These are phyloP conservation scores for Amylostereum areolatum DNA, from an alignment of 1,284 basidiomycete species.

Conservation along the genomic window DNA sequence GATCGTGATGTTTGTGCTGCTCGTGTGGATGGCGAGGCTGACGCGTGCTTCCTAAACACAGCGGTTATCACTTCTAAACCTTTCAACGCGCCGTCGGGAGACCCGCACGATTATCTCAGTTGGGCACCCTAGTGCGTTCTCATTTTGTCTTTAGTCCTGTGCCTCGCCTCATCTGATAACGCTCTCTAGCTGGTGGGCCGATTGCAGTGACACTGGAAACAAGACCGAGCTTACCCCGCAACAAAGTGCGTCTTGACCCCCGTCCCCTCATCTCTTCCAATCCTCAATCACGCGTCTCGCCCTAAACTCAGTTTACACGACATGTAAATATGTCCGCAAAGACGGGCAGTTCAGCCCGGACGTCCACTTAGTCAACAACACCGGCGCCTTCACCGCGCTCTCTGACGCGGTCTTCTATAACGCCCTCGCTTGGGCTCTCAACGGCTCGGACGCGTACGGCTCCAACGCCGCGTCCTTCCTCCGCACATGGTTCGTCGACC, in stretches of 20 bases:
- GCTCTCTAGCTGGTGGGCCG: constrained; percentile 47
- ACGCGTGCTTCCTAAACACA: neutral
- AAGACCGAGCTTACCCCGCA: constrained; percentile 40
- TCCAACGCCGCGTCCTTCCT: constrained; percentile 41
- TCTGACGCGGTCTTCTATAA: constrained; percentile 61
- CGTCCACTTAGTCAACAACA: constrained; percentile 43
- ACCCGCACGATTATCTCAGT: constrained; percentile 46
- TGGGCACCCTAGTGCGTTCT: constrained; percentile 49
- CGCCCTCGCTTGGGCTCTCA: constrained; percentile 47
- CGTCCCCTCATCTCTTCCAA: constrained; percentile 14
- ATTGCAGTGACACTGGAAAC: constrained; percentile 36
- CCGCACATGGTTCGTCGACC: constrained; percentile 54
- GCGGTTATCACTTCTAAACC: constrained; percentile 20
- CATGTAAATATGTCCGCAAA: constrained; percentile 44
- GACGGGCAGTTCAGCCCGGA: constrained; percentile 66
- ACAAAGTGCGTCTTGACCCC: constrained; percentile 29
- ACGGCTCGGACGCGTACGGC: constrained; percentile 30
- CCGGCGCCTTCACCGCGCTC: constrained; percentile 45
- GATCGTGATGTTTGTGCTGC: constrained; percentile 12
- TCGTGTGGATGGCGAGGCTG: neutral
- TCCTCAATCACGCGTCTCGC: constrained; percentile 38
- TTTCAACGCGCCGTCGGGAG: constrained; percentile 33
- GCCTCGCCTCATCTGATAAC: constrained; percentile 3
- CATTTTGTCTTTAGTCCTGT: constrained; percentile 3
- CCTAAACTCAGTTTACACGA: neutral